Conservation (phyloP, 2,329 filamentous ascomycete genomes). For the Malbranchea zuffiana region DNA sequence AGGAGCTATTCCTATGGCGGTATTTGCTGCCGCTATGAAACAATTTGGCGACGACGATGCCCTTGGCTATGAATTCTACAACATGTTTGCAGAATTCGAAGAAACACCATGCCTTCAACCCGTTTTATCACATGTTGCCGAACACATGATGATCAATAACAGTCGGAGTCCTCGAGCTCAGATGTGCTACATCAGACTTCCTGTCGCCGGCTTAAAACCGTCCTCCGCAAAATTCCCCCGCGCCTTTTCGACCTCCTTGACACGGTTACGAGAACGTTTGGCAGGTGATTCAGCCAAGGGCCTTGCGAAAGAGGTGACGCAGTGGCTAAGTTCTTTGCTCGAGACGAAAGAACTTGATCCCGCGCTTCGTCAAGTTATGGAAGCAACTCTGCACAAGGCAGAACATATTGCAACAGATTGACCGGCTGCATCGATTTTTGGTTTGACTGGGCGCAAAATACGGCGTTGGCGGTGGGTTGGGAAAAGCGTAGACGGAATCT, state of each 20-base stretch:
- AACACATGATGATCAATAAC: slow-evolving; percentile 47
- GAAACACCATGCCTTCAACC: slow-evolving; percentile 52
- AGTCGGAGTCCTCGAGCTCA: slow-evolving; percentile 54
- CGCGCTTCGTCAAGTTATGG: slow-evolving; percentile 43
- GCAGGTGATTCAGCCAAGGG: slow-evolving; percentile 24
- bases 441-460: no score
- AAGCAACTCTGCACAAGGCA: slow-evolving; percentile 28
- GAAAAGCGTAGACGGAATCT: no score
- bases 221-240: slow-evolving; percentile 61
- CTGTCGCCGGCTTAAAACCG: slow-evolving; percentile 54
- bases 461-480: no score
- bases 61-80: slow-evolving; percentile 66
- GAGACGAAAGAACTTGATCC: slow-evolving; percentile 41
- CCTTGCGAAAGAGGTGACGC: slow-evolving; percentile 39
- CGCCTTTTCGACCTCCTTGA: slow-evolving; percentile 56
- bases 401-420: no score
- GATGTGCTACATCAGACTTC: slow-evolving; percentile 60
- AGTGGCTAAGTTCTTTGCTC: slow-evolving; percentile 39
- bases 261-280: slow-evolving; percentile 46
- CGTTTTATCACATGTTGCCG: slow-evolving; percentile 63
- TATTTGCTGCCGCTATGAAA: slow-evolving; percentile 77
- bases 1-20: slow-evolving; percentile 85
- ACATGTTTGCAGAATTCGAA: slow-evolving; percentile 62
- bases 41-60: slow-evolving; percentile 58
- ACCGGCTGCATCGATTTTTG: no score